phyloP scores from a whole-genome alignment of 2,329 filamentous ascomycete genomes.

The Cadophora sp. region DNA sequence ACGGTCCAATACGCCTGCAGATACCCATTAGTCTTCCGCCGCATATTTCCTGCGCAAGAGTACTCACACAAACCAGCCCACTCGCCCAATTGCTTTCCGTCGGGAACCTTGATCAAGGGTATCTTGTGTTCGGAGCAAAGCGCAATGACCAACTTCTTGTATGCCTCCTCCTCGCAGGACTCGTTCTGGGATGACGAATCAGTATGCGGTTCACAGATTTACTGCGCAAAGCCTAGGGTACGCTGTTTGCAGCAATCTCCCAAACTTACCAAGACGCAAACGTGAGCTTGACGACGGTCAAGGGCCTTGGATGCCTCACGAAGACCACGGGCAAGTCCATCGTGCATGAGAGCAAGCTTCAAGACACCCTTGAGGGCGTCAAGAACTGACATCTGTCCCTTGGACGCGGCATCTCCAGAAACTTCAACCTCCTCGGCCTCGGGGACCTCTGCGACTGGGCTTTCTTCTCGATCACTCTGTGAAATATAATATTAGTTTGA shows the following conservation, averaged over 20 bases:
- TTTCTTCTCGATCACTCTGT: slow-evolving; percentile 99
- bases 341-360: slow-evolving; percentile 99
- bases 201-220: not conserved
- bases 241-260: not conserved
- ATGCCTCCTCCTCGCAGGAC: slow-evolving; percentile 99
- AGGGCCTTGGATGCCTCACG: slow-evolving; percentile 99
- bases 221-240: not conserved
- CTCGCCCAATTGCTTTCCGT: slow-evolving; percentile 99
- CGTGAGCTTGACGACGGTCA: slow-evolving; percentile 97
- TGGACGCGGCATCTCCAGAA: slow-evolving; percentile 83
- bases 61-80: slow-evolving; percentile 99
- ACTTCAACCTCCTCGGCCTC: slow-evolving; percentile 92
- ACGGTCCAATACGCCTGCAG: slow-evolving; percentile 91
- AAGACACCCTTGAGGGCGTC: slow-evolving; percentile 99
- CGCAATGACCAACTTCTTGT: slow-evolving; percentile 99
- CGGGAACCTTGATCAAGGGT: slow-evolving; percentile 98
- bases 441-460: slow-evolving; percentile 83
- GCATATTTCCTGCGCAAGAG: slow-evolving; percentile 3
- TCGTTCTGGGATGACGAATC: slow-evolving; percentile 62
- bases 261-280: slow-evolving; percentile 82
- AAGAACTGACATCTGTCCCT: slow-evolving; percentile 96
- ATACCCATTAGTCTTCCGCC: slow-evolving; percentile 34
- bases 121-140: slow-evolving; percentile 99
- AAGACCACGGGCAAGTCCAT: slow-evolving; percentile 97
- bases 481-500: slow-evolving; percentile 10